Conservation (phyloP, 495 filamentous ascomycete genomes). For the Schizothecium vesticola region DNA sequence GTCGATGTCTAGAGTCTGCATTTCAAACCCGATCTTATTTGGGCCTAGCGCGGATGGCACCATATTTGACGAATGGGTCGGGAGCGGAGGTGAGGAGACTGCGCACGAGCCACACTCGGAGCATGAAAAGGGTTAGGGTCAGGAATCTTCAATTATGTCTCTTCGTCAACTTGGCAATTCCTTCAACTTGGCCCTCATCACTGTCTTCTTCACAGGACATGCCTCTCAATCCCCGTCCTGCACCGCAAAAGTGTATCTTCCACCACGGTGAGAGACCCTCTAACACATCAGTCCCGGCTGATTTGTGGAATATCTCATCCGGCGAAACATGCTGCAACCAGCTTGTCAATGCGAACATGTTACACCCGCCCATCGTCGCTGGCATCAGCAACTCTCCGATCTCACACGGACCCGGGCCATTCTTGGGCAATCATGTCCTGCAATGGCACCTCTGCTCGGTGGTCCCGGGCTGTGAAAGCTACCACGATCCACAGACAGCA, state of each 20-base stretch:
- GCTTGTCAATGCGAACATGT: neutral
- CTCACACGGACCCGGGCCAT: neutral
- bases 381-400: neutral
- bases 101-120: neutral
- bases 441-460: neutral
- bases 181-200: neutral
- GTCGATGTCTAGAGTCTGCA: conserved; percentile 20
- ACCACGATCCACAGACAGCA: neutral
- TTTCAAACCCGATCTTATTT: conserved; percentile 15
- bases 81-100: neutral
- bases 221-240: neutral
- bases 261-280: neutral
- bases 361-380: neutral
- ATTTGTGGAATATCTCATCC: neutral
- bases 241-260: neutral
- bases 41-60: conserved; percentile 33
- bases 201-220: neutral
- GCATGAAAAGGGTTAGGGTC: neutral
- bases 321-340: neutral
- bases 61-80: conserved; percentile 23
- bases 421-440: neutral
- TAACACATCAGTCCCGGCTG: neutral
- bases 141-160: neutral
- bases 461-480: neutral
- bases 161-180: neutral